Evolutionary conservation across 1,284 basidiomycete species (phyloP).

Genomic region (Dichomitus squalens): DNA sequence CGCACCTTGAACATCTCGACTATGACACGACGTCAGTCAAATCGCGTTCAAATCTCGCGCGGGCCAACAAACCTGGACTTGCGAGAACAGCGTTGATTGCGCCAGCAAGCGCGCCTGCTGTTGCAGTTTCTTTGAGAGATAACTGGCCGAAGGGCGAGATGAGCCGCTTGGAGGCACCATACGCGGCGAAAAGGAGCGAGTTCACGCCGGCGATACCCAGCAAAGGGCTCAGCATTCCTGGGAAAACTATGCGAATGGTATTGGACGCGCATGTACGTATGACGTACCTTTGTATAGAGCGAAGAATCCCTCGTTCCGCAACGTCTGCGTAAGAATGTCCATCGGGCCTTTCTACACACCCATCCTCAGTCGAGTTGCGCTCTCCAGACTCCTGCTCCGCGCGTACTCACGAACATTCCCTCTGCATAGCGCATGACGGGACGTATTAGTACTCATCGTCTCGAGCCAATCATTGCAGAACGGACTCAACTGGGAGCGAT

Average conservation of each 20-base stretch:
- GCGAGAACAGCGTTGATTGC: constrained; percentile 87
- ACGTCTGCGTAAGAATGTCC: constrained; percentile 83
- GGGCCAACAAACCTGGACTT: constrained; percentile 81
- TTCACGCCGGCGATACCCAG: constrained; percentile 97
- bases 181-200: constrained; percentile 92
- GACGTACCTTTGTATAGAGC: constrained; percentile 85
- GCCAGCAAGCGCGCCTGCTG: constrained; percentile 91
- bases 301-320: constrained; percentile 86
- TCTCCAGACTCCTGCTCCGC: not conserved
- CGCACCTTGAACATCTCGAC: constrained; percentile 92
- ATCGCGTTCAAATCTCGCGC: too few relatives aligned
- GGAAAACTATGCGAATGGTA: not conserved
- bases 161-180: constrained; percentile 78
- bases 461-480: constrained; percentile 7
- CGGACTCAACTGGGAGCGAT: constrained; percentile 65
- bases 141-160: constrained; percentile 89
- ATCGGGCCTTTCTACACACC: constrained; percentile 81
- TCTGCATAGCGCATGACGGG: constrained; percentile 41
- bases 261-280: too few relatives aligned
- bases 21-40: constrained; percentile 30
- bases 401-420: constrained; percentile 75
- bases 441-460: not conserved
- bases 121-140: constrained; percentile 76
- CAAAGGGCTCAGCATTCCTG: constrained; percentile 90
- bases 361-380: not conserved